Conservation (phyloP, 306 rosid genomes). For the Arachis stenosperma region DNA sequence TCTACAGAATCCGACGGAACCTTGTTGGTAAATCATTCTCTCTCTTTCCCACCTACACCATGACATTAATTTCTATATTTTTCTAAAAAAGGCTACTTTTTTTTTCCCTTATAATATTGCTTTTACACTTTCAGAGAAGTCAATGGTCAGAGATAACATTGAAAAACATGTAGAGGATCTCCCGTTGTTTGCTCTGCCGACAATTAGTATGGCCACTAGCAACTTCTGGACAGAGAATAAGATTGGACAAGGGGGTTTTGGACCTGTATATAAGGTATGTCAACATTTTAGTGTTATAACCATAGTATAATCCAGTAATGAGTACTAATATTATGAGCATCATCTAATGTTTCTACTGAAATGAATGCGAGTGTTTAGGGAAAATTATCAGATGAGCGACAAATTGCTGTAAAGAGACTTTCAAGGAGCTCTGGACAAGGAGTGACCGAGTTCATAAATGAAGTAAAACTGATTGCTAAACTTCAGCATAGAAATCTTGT, state of each 20-base stretch:
- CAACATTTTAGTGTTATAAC: background rate
- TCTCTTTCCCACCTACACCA: background rate
- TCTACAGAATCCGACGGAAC: background rate
- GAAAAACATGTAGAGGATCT: conserved; percentile 47
- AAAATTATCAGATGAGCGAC: conserved; percentile 34
- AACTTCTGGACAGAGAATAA: conserved; percentile 43
- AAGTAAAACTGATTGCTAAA: conserved; percentile 47
- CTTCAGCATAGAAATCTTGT: conserved; percentile 58
- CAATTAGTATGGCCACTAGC: conserved; percentile 36
- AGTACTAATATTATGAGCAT: background rate
- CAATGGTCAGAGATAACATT: background rate
- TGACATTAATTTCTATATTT: background rate
- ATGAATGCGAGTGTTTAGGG: conserved; percentile 37
- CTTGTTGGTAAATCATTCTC: conserved; percentile 1
- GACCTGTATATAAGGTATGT: conserved; percentile 50
- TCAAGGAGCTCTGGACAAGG: conserved; percentile 46
- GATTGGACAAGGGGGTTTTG: conserved; percentile 60
- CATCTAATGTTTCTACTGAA: background rate
- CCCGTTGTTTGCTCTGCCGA: conserved; percentile 38
- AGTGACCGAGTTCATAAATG: conserved; percentile 43
- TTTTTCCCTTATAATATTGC: background rate
- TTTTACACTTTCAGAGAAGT: conserved; percentile 3
- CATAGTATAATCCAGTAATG: background rate
- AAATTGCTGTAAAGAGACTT: conserved; percentile 52
- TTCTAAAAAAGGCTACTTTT: background rate